Conservation (phyloP, 2,329 filamentous ascomycete genomes). For the Colletotrichum horii region DNA sequence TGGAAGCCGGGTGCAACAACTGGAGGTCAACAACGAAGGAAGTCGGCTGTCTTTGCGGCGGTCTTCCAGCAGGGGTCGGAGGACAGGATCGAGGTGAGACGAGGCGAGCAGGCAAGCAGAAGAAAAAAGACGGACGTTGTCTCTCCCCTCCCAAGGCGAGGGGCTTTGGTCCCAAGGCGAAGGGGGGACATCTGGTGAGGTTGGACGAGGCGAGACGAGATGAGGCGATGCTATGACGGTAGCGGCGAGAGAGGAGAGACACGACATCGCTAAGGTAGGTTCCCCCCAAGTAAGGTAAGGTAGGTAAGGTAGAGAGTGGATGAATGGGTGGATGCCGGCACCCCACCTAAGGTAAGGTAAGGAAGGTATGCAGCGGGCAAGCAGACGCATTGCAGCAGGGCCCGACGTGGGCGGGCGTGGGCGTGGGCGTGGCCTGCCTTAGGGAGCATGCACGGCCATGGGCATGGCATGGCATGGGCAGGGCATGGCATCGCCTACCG, state of each 20-base stretch:
- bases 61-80: not conserved
- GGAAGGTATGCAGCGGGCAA: not conserved
- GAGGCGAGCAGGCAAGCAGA: not conserved
- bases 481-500: too few species aligned
- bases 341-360: too few species aligned
- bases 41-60: not conserved
- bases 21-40: not conserved
- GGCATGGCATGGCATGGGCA: not conserved
- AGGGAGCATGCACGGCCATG: not conserved
- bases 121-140: not conserved
- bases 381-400: not conserved
- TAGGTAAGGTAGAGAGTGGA: too few species aligned
- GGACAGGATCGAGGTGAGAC: not conserved
- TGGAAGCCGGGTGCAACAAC: not conserved
- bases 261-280: not conserved
- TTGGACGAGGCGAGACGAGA: not conserved
- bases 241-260: not conserved
- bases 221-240: not conserved
- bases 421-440: too few species aligned
- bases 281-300: not conserved
- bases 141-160: not conserved
- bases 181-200: not conserved
- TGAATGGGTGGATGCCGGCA: too few species aligned
- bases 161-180: too few species aligned
- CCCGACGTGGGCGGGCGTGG: not conserved